Base-by-base conservation (phyloP, 129 eudicot genomes). In the Helianthus tuberosus region DNA sequence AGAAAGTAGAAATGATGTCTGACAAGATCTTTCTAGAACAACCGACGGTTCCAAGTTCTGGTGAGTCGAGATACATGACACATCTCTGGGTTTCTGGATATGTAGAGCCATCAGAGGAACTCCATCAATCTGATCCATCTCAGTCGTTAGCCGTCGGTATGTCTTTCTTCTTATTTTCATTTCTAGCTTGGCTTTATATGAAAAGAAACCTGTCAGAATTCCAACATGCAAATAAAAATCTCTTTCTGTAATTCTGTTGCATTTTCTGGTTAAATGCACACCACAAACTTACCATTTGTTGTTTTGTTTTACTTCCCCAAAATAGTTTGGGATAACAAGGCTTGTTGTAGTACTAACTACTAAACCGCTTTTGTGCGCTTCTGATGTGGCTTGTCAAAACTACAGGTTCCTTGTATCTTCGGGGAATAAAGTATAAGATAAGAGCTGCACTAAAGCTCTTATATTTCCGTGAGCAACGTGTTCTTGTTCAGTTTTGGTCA, bases 401-500 rank as follows among this genome's bases (percentile, higher is more conserved):
- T 61, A 27, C 46, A 66, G 71, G 71, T 16, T 43, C 47, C 11
- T 43, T 8, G 17, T 20, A 0, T 64, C 20, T 41, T 2, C 69
- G 41, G n/a, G 25, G 8, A 12, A 15, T 15, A 64, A 1, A 1
- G 8, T 10, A 2, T 15, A 66, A 66, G 35, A 43, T 48, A 5
- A 67, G 25, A 27, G 23, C 27, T 47, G 58, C 27, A 67, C 3
- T 67, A 50, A 67, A 48, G 58, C 23, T 6, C 39, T 13, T 67
- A 50, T 6, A 5, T 25, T 25, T 67, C 12, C 72, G 72, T 6
- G 57, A 67, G 6, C 36, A 6, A 23, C 13, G 3, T 47, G 58
- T 67, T 13, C 3, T 67, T 13, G 58, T 67, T 67, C 72, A 67
- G 72, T 67, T 67, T 48, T 67, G 72, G 46, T 48, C 23, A 0